Conservation (phyloP, 371 early-diverging fungal genomes). For the Globomyces sp. region DNA sequence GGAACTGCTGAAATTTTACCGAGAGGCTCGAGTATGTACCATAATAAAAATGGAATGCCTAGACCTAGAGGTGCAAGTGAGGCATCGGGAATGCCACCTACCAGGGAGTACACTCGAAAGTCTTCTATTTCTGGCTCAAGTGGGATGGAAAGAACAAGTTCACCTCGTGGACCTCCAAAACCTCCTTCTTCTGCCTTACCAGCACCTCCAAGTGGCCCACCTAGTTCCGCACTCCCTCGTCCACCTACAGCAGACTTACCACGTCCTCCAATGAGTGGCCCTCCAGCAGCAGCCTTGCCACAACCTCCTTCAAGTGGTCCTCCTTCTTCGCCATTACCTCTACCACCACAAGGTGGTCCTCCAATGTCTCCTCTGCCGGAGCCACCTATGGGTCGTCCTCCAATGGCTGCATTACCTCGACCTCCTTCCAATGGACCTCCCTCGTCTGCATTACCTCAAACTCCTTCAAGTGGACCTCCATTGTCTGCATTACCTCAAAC, state of each 20-base stretch:
- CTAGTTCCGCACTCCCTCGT: constrained; percentile 20
- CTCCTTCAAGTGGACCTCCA: constrained; percentile 1
- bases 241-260: constrained; percentile 14
- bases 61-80: no score
- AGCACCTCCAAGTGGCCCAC: constrained; percentile 15
- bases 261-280: constrained; percentile 19
- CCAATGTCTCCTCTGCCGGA: neutral
- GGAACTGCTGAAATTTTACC: constrained; percentile 13
- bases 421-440: constrained; percentile 14
- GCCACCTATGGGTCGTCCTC: constrained; percentile 7
- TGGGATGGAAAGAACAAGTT: neutral
- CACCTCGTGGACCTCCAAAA: neutral
- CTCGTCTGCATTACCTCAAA: neutral
- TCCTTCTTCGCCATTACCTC: constrained; percentile 6
- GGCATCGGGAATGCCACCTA: no score
- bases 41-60: no score
- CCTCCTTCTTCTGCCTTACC: constrained; percentile 3
- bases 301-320: constrained; percentile 4
- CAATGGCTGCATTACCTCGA: neutral
- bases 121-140: no score
- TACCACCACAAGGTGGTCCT: neutral
- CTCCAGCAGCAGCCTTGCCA: constrained; percentile 5
- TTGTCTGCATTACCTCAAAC: neutral
- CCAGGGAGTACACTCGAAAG: no score
- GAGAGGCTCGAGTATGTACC: constrained; percentile 12